Percentiles rank a stretch among this genome's conserved stretches.
These are phyloP conservation scores for Flaveria floridana DNA, from an alignment of 140 eudicot species.

Conservation along the genomic window DNA sequence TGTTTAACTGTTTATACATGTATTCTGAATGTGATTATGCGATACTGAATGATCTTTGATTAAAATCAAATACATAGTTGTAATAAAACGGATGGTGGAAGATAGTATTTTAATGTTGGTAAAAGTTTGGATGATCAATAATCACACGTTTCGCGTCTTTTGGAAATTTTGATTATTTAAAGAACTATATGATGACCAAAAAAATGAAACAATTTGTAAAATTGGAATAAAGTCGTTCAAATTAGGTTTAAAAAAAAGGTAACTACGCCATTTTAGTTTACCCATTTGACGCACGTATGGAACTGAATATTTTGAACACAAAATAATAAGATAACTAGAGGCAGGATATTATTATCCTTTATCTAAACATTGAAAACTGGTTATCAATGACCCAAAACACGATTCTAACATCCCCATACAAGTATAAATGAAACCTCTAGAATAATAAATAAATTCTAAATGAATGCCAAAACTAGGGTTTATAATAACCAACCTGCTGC, in stretches of 20 bases:
- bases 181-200: neutral
- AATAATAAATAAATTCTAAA: neutral
- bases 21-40: neutral
- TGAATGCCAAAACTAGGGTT: neutral
- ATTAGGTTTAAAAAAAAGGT: too few relatives aligned
- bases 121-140: neutral
- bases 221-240: too few relatives aligned
- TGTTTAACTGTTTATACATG: neutral
- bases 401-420: too few relatives aligned
- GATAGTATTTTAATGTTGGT: neutral
- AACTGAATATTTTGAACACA: neutral
- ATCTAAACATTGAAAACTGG: neutral
- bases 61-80: neutral
- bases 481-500: constrained; percentile 72
- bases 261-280: too few relatives aligned
- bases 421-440: too few relatives aligned
- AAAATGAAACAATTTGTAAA: neutral
- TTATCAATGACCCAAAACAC: neutral
- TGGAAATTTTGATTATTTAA: neutral
- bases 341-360: too few relatives aligned
- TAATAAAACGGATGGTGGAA: neutral
- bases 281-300: neutral
- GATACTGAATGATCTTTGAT: neutral
- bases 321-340: neutral
- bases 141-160: neutral